Evolutionary conservation across 2,329 filamentous ascomycete genomes (phyloP).

Genomic region (Penicillium sp.): DNA sequence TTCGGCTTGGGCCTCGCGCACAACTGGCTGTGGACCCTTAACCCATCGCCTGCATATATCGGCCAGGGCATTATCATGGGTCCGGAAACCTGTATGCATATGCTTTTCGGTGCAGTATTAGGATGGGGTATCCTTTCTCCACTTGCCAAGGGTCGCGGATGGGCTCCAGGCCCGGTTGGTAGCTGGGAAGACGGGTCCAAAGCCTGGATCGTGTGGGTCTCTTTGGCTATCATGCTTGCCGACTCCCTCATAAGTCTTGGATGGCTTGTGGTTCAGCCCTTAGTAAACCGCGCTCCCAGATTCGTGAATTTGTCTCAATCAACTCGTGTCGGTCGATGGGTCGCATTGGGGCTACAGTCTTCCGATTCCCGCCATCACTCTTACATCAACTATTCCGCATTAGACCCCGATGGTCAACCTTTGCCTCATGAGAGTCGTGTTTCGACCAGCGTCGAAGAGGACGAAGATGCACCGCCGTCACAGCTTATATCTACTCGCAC

Average conservation of each 20-base stretch:
- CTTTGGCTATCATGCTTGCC: slow-evolving; percentile 91
- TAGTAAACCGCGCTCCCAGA: slow-evolving; percentile 48
- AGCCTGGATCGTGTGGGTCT: slow-evolving; percentile 98
- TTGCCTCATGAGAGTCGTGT: slow-evolving; percentile 4
- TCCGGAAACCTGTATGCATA: slow-evolving; percentile 87
- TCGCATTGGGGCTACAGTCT: slow-evolving; percentile 20
- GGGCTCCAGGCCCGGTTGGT: slow-evolving; percentile 80
- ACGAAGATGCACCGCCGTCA: slow-evolving; percentile 75
- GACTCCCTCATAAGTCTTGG: slow-evolving; percentile 85
- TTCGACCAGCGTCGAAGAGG: slow-evolving; percentile 33
- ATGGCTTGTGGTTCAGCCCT: slow-evolving; percentile 66
- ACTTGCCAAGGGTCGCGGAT: slow-evolving; percentile 75
- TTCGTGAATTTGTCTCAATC: slow-evolving; percentile 31
- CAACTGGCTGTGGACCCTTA: slow-evolving; percentile 91
- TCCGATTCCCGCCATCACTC: slow-evolving; percentile 18
- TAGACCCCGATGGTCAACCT: slow-evolving; percentile 16
- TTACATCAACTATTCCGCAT: slow-evolving; percentile 31
- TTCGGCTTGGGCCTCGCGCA: slow-evolving; percentile 70
- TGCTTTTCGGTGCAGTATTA: slow-evolving; percentile 82
- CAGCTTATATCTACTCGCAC: slow-evolving; percentile 71
- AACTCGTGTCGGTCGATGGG: slow-evolving; percentile 26
- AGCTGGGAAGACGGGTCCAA: slow-evolving; percentile 94
- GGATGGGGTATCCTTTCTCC: slow-evolving; percentile 92
- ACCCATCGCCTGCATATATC: slow-evolving; percentile 94
- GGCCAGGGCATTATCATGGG: slow-evolving; percentile 99